phyloP scores from a whole-genome alignment of 2,329 filamentous ascomycete genomes.

The Cercospora sesami region DNA sequence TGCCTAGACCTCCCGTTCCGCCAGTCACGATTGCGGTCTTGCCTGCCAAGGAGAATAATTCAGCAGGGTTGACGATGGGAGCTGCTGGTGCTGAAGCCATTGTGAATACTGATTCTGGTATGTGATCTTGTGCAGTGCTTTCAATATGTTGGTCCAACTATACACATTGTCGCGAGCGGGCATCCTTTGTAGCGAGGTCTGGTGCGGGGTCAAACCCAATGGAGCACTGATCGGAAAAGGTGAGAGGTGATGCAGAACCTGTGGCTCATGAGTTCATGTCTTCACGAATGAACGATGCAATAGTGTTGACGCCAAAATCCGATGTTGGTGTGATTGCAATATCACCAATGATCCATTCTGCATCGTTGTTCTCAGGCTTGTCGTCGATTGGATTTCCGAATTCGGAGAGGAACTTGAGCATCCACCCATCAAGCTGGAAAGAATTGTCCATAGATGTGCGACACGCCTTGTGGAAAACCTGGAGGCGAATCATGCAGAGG shows the following conservation, averaged over 20 bases:
- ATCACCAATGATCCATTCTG: slow-evolving; percentile 12
- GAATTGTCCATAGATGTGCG: slow-evolving; percentile 16
- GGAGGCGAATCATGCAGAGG: slow-evolving; percentile 14
- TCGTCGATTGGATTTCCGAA: slow-evolving; percentile 15
- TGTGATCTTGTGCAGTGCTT: neutral
- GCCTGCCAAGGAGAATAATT: slow-evolving; percentile 27
- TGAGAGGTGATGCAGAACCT: neutral
- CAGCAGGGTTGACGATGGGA: slow-evolving; percentile 21
- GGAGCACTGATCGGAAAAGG: neutral
- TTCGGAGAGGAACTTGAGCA: slow-evolving; percentile 15
- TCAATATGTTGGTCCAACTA: neutral
- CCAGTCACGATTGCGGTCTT: slow-evolving; percentile 30
- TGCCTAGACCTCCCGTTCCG: slow-evolving; percentile 27
- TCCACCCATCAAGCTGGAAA: slow-evolving; percentile 17
- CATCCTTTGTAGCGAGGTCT: slow-evolving; percentile 4
- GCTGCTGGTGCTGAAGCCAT: slow-evolving; percentile 14
- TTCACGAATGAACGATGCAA: slow-evolving; percentile 3
- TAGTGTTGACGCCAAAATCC: slow-evolving; percentile 4
- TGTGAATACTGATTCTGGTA: neutral
- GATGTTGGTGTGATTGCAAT: slow-evolving; percentile 16
- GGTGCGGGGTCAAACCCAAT: slow-evolving; percentile 2
- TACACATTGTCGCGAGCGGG: neutral
- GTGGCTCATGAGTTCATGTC: neutral
- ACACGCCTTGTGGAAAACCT: slow-evolving; percentile 12
- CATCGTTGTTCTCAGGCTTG: neutral